Conservation (phyloP, 2,329 filamentous ascomycete species). For the Lecanosticta acicola region DNA sequence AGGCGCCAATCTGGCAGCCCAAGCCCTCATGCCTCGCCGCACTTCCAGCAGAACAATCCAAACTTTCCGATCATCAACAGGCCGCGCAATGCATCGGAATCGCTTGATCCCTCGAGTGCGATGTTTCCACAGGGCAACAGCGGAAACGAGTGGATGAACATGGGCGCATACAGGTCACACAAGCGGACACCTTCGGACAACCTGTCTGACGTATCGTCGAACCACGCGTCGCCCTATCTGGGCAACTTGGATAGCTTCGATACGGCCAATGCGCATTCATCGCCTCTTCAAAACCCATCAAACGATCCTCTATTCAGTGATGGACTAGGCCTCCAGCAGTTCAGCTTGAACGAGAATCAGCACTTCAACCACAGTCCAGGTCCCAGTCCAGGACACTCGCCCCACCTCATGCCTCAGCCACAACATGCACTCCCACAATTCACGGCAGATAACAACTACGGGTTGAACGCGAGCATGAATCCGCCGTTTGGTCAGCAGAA, state of each 20-base stretch:
- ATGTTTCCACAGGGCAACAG: slow-evolving; percentile 48
- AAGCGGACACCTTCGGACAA: slow-evolving; percentile 77
- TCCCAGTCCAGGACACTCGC: slow-evolving; percentile 59
- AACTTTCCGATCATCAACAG: slow-evolving; percentile 50
- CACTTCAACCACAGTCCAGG: slow-evolving; percentile 24
- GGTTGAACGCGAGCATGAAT: slow-evolving; percentile 43
- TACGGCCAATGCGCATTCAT: slow-evolving; percentile 60
- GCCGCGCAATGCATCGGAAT: slow-evolving; percentile 51
- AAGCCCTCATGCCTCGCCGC: slow-evolving; percentile 50
- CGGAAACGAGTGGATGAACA: slow-evolving; percentile 53
- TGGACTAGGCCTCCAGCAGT: slow-evolving; percentile 69
- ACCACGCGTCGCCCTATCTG: slow-evolving; percentile 76
- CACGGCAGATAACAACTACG: slow-evolving; percentile 41
- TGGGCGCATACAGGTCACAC: slow-evolving; percentile 68
- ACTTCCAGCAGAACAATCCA: slow-evolving; percentile 43
- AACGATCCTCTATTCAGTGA: slow-evolving; percentile 74
- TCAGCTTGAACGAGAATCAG: slow-evolving; percentile 67
- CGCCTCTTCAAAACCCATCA: slow-evolving; percentile 69
- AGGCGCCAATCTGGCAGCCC: slow-evolving; percentile 49
- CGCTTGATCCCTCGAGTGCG: slow-evolving; percentile 56
- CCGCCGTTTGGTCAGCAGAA: slow-evolving; percentile 43
- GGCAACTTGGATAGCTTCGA: slow-evolving; percentile 76
- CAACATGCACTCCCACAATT: slow-evolving; percentile 48
- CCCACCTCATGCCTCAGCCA: slow-evolving; percentile 64
- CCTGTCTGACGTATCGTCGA: slow-evolving; percentile 77